Conservation (phyloP, 345 rosid species). For the Salix udensis region DNA sequence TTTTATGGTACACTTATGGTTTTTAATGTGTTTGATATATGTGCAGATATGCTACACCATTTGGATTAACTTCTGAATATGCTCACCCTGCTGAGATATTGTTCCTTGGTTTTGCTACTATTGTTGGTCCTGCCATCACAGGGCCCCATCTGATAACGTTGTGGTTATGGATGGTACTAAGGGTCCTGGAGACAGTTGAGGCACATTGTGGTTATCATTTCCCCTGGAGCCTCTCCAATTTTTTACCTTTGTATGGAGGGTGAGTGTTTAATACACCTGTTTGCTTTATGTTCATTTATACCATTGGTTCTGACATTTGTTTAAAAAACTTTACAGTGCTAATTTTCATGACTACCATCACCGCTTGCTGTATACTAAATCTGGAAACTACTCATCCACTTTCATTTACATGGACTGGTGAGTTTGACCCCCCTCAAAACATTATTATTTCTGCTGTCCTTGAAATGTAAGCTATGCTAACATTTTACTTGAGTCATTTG, state of each 20-base stretch:
- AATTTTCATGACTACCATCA: constrained; percentile 99
- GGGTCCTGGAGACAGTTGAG: constrained; percentile 96
- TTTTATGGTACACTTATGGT: constrained; percentile 5
- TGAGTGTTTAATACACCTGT: constrained; percentile 29
- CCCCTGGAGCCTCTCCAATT: constrained; percentile 94
- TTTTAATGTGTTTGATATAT: constrained; percentile 2
- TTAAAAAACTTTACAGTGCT: constrained; percentile 49
- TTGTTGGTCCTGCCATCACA: constrained; percentile 89
- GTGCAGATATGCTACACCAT: constrained; percentile 93
- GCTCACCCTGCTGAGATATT: constrained; percentile 96
- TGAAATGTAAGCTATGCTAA: background rate
- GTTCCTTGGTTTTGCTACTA: constrained; percentile 92
- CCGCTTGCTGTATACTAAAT: constrained; percentile 88
- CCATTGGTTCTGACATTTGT: constrained; percentile 5
- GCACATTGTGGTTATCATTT: constrained; percentile 99
- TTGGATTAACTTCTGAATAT: constrained; percentile 93
- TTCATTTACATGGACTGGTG: constrained; percentile 97
- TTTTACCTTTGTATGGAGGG: constrained; percentile 96
- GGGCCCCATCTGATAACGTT: constrained; percentile 91
- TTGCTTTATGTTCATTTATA: background rate
- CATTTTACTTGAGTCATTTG: background rate
- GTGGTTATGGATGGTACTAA: constrained; percentile 90
- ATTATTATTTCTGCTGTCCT: background rate
- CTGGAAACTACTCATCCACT: constrained; percentile 94
- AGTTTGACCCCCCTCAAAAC: constrained; percentile 20